Base-by-base conservation (phyloP, 2,329 filamentous ascomycete genomes). In the Verruconis gallopava region DNA sequence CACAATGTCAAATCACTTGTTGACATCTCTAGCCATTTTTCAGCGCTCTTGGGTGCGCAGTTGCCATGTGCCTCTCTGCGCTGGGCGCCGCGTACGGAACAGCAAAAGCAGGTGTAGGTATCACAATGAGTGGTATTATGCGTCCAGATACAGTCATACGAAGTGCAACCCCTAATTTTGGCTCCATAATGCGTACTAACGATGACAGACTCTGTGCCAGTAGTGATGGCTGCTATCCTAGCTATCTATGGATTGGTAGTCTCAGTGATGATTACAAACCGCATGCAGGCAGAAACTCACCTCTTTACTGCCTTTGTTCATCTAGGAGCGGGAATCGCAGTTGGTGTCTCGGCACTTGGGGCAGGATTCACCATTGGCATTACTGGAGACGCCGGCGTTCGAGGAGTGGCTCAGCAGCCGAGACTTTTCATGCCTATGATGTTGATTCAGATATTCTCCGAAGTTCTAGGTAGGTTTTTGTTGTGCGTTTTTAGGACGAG, bases 321-420 rank as follows among this genome's bases (percentile, higher is more conserved):
- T 64, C 76, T 89, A 47, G 83, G 83, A 65, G 83, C 83, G 54
- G 83, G 83, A 71, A 76, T 89, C 39, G 69, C 81, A 48, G 83
- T 89, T 64, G 83, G 83, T 68, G 73, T 89, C 44, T 77, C 83
- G 58, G 83, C 84, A 76, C 68, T 89, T 56, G 83, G 83, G 59
- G 84, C 83, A 59, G 83, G 68, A 61, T 89, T 89, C 58, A 82
- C 83, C 59, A 88, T 89, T 57, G 83, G 83, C 64, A 88, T 89
- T 57, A 82, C 88, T 49, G 83, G 66, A 58, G 65, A 70, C 52
- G 67, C 67, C 46, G 67, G 67, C 63, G 67, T 69, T 42, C 64
- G 67, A 48, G 67, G 66, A 53, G 67, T 65, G 47, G 66, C 66
- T 40, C 67, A 69, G 54, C 67, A 70, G 57, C 66, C 65, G 39